Evolutionary conservation across 1,284 basidiomycete species (phyloP).

Genomic region (Ustilago tritici): DNA sequence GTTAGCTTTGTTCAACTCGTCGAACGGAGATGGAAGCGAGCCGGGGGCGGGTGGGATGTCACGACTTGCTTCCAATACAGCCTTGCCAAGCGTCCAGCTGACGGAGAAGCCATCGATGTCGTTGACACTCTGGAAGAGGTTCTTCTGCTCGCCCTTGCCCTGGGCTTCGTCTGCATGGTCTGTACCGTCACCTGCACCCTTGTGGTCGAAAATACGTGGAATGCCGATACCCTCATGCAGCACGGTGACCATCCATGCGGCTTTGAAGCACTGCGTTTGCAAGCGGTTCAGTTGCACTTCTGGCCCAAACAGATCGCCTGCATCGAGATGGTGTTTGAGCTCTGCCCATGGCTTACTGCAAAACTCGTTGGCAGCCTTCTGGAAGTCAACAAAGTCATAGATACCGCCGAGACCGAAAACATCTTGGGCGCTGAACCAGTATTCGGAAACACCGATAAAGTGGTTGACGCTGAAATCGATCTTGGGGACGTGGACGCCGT

Average conservation of each 20-base stretch:
- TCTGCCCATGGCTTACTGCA: conserved; percentile 84
- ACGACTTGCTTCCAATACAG: conserved; percentile 92
- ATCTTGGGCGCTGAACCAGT: conserved; percentile 99
- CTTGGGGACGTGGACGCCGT: conserved; percentile 86
- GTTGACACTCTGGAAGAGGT: conserved; percentile 88
- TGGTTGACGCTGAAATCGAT: conserved; percentile 86
- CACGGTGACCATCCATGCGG: conserved; percentile 96
- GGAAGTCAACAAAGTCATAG: conserved; percentile 96
- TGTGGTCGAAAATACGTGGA: conserved; percentile 84
- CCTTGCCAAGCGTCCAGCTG: conserved; percentile 97
- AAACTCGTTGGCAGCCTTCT: conserved; percentile 88
- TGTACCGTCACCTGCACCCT: conserved; percentile 58
- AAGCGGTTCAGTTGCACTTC: conserved; percentile 83
- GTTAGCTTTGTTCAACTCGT: conserved; percentile 40
- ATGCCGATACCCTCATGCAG: conserved; percentile 95
- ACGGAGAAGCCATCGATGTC: conserved; percentile 91
- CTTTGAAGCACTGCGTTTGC: conserved; percentile 99
- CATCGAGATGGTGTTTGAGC: conserved; percentile 75
- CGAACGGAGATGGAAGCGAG: conserved; percentile 44
- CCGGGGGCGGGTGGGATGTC: conserved; percentile 58
- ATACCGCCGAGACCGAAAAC: conserved; percentile 93
- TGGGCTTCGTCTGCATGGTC: conserved; percentile 60
- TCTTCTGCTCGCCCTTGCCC: conserved; percentile 62
- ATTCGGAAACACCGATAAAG: conserved; percentile 98
- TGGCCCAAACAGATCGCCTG: conserved; percentile 74